These are phyloP conservation scores for Escovopsis sp. DNA, from an alignment of 2,329 filamentous ascomycete genomes.

Conservation along the genomic window DNA sequence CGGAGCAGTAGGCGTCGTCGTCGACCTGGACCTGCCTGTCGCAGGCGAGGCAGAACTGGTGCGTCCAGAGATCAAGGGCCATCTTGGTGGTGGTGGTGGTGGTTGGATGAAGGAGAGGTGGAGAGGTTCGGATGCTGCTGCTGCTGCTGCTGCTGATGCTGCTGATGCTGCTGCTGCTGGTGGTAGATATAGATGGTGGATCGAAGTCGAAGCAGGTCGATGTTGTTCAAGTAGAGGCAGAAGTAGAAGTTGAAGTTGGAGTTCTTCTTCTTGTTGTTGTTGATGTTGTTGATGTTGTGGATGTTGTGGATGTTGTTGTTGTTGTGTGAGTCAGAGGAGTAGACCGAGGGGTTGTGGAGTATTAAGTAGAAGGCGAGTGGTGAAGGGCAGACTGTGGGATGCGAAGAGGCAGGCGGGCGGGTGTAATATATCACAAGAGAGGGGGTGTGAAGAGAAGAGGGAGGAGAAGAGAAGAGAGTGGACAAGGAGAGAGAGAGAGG, in stretches of 20 bases:
- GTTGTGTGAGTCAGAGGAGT: background rate
- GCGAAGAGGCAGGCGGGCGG: slow-evolving; percentile 1
- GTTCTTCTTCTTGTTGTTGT: background rate
- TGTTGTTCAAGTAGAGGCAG: too few species aligned
- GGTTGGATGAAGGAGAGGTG: slow-evolving; percentile 8
- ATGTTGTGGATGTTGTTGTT: too few species aligned
- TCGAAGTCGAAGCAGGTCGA: background rate
- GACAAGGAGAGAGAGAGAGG: slow-evolving; percentile 4
- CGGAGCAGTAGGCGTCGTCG: slow-evolving; percentile 76
- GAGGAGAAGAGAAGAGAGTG: slow-evolving; percentile 5
- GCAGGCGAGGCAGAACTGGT: slow-evolving; percentile 87
- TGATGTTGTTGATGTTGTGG: background rate
- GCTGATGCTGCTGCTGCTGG: background rate
- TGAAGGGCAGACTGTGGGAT: slow-evolving; percentile 2
- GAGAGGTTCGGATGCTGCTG: slow-evolving; percentile 5
- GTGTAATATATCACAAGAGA: background rate
- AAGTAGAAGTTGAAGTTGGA: background rate
- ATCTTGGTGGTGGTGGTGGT: slow-evolving; percentile 18
- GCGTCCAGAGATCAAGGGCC: slow-evolving; percentile 57
- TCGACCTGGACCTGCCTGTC: slow-evolving; percentile 64
- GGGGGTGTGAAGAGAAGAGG: slow-evolving; percentile 8
- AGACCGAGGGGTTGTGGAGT: slow-evolving; percentile 1
- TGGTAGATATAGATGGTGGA: too few species aligned
- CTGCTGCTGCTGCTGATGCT: background rate
- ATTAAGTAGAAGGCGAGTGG: background rate